Conservation (phyloP, 2,329 filamentous ascomycete species). For the Ambrosiella beaveri region DNA sequence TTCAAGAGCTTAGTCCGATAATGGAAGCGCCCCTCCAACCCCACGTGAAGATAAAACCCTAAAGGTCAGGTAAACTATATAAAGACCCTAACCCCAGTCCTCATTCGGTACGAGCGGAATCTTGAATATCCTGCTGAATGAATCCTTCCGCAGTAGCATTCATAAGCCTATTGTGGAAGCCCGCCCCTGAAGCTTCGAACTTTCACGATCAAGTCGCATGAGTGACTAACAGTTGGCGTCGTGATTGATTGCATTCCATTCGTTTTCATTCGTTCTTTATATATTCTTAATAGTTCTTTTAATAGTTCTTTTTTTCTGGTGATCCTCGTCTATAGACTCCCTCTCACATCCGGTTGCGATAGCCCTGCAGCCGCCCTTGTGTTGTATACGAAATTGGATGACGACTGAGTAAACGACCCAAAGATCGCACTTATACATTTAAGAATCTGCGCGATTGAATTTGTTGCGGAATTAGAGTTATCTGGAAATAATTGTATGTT, state of each 20-base stretch:
- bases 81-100: neutral
- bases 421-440: too few species aligned
- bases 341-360: neutral
- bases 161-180: neutral
- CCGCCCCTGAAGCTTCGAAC: neutral
- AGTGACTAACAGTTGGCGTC: neutral
- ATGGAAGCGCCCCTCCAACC: neutral
- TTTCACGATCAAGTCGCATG: neutral
- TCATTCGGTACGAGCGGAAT: neutral
- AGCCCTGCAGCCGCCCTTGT: neutral
- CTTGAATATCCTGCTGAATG: neutral
- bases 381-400: neutral
- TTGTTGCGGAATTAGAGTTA: too few species aligned
- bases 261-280: conserved; percentile 3
- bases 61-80: neutral
- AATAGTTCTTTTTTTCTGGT: neutral
- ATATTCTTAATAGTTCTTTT: neutral
- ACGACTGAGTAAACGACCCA: too few species aligned
- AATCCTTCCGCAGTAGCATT: neutral
- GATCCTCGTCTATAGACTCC: neutral
- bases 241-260: neutral
- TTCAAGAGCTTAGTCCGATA: neutral
- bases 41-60: conserved; percentile 1
- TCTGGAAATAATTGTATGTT: neutral
- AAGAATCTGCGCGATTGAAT: too few species aligned